These are phyloP conservation scores for Macrocybe gigantea DNA, from an alignment of 768 basidiomycete species.

Conservation along the genomic window DNA sequence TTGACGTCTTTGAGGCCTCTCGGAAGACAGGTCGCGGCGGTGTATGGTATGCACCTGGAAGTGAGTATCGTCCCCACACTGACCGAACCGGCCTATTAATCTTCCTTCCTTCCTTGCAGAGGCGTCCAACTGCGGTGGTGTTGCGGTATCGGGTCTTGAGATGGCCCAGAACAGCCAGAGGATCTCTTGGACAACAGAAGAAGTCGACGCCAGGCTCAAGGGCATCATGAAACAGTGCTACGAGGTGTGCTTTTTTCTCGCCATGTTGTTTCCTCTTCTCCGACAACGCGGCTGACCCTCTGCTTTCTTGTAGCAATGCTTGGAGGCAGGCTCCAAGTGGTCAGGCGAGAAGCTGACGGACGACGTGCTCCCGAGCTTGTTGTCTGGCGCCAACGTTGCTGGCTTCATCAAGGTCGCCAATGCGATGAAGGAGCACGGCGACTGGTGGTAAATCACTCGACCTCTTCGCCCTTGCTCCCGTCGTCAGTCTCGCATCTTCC, in stretches of 20 bases:
- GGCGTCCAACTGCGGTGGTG: slow-evolving; percentile 67
- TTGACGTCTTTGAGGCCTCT: slow-evolving; percentile 63
- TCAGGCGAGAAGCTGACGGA: slow-evolving; percentile 37
- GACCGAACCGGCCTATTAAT: not conserved
- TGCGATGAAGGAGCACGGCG: slow-evolving; percentile 70
- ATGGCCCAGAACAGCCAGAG: slow-evolving; percentile 76
- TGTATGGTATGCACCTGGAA: slow-evolving; percentile 73
- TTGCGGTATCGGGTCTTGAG: slow-evolving; percentile 73
- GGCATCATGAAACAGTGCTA: slow-evolving; percentile 67
- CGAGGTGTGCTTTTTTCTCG: slow-evolving; percentile 20
- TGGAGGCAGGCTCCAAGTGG: slow-evolving; percentile 52
- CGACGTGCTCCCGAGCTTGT: slow-evolving; percentile 43
- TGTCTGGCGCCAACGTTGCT: slow-evolving; percentile 68
- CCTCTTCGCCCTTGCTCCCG: too few species aligned
- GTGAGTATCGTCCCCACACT: slow-evolving; percentile 25
- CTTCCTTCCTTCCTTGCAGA: slow-evolving; percentile 17
- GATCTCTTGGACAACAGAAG: slow-evolving; percentile 53
- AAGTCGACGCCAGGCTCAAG: slow-evolving; percentile 66
- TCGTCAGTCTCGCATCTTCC: too few species aligned
- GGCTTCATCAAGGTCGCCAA: slow-evolving; percentile 68
- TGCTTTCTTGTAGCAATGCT: slow-evolving; percentile 36
- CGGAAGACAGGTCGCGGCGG: slow-evolving; percentile 42
- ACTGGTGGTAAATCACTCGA: slow-evolving; percentile 55
- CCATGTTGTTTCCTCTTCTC: not conserved
- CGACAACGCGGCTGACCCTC: slow-evolving; percentile 1